Percentiles rank a stretch among this genome's conserved stretches.
Conservation (phyloP, 805 yeast species). For the Saccharomycopsis javanensis region DNA sequence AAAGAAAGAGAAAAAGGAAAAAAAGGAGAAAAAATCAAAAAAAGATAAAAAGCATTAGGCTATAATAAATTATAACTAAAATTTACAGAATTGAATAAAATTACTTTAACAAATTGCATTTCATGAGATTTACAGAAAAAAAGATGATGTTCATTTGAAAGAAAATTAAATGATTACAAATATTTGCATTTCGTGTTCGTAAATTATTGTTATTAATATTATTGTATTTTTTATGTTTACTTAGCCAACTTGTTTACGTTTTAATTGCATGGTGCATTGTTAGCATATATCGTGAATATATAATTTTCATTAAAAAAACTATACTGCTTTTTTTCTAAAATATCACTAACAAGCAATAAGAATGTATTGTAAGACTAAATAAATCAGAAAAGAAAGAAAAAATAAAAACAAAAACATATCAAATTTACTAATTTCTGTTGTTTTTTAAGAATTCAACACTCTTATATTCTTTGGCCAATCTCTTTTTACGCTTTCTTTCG, state of each 20-base stretch:
- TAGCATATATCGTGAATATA: neutral
- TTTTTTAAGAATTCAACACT: constrained; percentile 31
- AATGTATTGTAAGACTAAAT: neutral
- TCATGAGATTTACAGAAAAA: too few relatives aligned
- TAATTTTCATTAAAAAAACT: too few relatives aligned
- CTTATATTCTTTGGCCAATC: constrained; percentile 70
- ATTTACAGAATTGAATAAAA: too few relatives aligned
- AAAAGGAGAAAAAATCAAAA: constrained; percentile 10
- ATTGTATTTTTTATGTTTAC: too few relatives aligned
- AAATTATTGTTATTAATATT: too few relatives aligned
- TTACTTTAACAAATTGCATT: too few relatives aligned
- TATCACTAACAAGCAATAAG: neutral
- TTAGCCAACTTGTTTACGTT: too few relatives aligned
- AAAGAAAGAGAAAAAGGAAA: constrained; percentile 22
- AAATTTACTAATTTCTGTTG: neutral
- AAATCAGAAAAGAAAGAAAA: too few relatives aligned
- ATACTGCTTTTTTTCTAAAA: neutral
- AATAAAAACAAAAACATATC: too few relatives aligned
- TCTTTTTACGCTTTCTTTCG: constrained; percentile 82
- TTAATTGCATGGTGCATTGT: neutral
- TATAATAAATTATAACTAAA: neutral
- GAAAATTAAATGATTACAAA: too few relatives aligned
- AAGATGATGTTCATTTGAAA: too few relatives aligned
- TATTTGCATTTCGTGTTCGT: too few relatives aligned
- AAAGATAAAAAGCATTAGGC: neutral